Base-by-base conservation (phyloP, 177 flowering plant genomes). In the Vitis hybrid region DNA sequence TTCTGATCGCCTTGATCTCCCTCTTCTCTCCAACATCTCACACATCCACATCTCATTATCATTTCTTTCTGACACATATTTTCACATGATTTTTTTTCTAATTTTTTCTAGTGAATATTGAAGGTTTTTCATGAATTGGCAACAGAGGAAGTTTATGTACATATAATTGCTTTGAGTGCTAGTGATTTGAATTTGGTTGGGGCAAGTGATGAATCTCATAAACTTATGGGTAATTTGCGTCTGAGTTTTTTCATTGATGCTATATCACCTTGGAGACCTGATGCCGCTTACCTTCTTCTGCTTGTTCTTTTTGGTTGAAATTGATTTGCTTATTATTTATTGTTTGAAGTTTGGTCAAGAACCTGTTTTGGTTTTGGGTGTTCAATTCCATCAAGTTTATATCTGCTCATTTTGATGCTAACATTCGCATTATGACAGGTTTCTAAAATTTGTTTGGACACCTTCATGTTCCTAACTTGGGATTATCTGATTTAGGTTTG, bases 1-100 rank as follows among this genome's bases (percentile, higher is more conserved):
- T 86, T 90, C 96, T 81, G 95, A 90, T 90, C 95, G 86, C 76
- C 21, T 18, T 49, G n/a, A 18, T 52, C 52, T 58, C 58, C 58
- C 27, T 65, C 57, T 7, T 52, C 8, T 16, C 18, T 55, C 56
- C 30, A 27, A 27, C 30, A 27, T 27, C 4, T 3, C 30, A 27
- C 30, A 27, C 0, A 27, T 3, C 30, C 30, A 27, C 30, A 27
- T 62, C 14, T 35, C 56, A 49, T n/a, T 66, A 1, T 24, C 10
- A 14, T 14, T 48, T 15, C 11, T 63, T 63, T 2, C 16, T 11
- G 11, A 51, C 16, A 19, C 11, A 11, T 13, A 11, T 13, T 46
- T 8, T 27, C 19, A 4, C 15, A 40, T 40, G 8, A 0, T 40
- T 40, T 40, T 40, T 40, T 40, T 40, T 7, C 46, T 40, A 5